Percentiles rank a stretch among this genome's conserved stretches.
Conservation (phyloP, 345 rosid species). For the Linum usitatissimum region DNA sequence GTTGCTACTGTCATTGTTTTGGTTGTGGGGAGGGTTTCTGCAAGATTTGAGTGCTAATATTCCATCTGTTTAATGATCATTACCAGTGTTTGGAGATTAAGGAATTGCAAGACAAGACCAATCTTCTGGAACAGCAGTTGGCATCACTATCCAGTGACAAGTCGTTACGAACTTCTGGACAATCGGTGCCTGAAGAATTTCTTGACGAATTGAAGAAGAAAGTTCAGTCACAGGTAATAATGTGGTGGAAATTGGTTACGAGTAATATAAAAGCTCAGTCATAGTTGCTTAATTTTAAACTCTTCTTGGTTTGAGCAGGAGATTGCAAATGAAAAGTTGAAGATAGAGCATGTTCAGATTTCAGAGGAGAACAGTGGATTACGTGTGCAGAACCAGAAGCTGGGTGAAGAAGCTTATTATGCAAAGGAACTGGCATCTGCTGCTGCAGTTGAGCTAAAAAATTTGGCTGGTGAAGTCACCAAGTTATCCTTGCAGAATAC, state of each 20-base stretch:
- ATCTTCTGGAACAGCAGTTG: constrained; percentile 54
- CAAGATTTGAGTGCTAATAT: constrained; percentile 1
- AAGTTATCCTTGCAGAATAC: constrained; percentile 70
- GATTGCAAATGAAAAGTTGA: constrained; percentile 69
- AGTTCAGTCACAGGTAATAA: constrained; percentile 64
- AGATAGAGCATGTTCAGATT: constrained; percentile 70
- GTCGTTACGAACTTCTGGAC: constrained; percentile 32
- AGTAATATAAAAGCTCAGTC: background rate
- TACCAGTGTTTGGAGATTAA: constrained; percentile 67
- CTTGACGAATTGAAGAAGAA: constrained; percentile 62
- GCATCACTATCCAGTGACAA: constrained; percentile 38
- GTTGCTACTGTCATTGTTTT: background rate
- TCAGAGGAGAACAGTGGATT: constrained; percentile 92
- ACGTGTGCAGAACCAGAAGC: constrained; percentile 73
- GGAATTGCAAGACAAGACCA: constrained; percentile 72
- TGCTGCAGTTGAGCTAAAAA: constrained; percentile 97
- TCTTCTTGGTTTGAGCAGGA: constrained; percentile 38
- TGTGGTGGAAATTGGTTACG: background rate
- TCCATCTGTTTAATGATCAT: constrained; percentile 12
- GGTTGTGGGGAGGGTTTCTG: background rate
- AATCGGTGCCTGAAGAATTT: constrained; percentile 35
- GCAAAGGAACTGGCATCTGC: constrained; percentile 98
- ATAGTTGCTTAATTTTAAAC: background rate
- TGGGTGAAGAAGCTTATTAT: constrained; percentile 94
- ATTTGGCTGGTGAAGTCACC: constrained; percentile 89